phyloP scores from a whole-genome alignment of 2,329 filamentous ascomycete species.

The Epichloe amarillans region DNA sequence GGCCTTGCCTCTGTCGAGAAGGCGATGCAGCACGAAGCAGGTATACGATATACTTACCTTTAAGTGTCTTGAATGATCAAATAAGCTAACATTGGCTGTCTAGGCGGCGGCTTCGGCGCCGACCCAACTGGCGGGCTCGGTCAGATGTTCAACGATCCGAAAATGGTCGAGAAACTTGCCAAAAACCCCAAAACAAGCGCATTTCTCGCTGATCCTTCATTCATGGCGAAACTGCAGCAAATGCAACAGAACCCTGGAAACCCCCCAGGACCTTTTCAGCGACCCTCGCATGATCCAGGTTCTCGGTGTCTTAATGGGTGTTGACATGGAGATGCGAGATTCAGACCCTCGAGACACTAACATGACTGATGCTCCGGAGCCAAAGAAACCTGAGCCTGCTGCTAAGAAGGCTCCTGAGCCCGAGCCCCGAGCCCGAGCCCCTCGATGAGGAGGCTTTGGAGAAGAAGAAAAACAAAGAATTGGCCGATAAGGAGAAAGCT shows the following conservation, averaged over 20 bases:
- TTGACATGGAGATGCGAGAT: conserved; percentile 59
- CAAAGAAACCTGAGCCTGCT: conserved; percentile 29
- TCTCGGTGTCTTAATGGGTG: conserved; percentile 81
- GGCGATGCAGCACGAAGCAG: conserved; percentile 56
- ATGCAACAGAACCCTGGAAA: conserved; percentile 71
- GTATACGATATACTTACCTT: conserved; percentile 10
- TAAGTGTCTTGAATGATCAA: not conserved
- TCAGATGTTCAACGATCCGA: conserved; percentile 87
- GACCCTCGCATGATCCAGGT: conserved; percentile 91
- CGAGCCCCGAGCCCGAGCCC: conserved; percentile 43
- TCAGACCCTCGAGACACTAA: conserved; percentile 43
- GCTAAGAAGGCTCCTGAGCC: conserved; percentile 42
- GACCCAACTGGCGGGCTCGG: conserved; percentile 69
- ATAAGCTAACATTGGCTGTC: conserved; percentile 4
- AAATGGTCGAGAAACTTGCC: conserved; percentile 80
- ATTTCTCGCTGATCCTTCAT: conserved; percentile 67
- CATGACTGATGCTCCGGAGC: conserved; percentile 55
- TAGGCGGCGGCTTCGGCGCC: conserved; percentile 24
- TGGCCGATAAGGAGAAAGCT: conserved; percentile 88
- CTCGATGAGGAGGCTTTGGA: conserved; percentile 73
- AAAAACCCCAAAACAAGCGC: conserved; percentile 84
- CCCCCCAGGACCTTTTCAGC: conserved; percentile 61
- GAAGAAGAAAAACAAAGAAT: conserved; percentile 85
- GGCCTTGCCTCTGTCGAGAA: conserved; percentile 75
- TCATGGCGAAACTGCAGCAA: conserved; percentile 80